Base-by-base conservation (phyloP, 495 filamentous ascomycete species). In the Collariella sp. region DNA sequence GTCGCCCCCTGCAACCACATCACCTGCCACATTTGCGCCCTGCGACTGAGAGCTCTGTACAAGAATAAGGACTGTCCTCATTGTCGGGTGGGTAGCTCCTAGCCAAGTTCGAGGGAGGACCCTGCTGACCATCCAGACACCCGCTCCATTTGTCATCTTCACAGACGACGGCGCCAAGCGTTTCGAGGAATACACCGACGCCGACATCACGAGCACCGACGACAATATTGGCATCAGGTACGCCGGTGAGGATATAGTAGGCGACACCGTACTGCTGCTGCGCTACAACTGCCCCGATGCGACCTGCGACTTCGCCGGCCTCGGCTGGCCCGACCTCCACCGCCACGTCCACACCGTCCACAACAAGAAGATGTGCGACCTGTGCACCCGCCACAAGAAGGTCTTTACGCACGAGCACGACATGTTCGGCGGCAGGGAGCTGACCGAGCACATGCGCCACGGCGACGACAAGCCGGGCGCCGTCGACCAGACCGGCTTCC, bases 331-430 rank as follows among this genome's bases (percentile, higher is more conserved):
- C 12, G 89, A 96, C 63, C 72, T 99, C 54, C 90, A 99, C 68
- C 80, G 86, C 45, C 93, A 99, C 76, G 91, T 96, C 34, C 86
- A 83, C 59, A 75, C 62, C 36, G 79, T 79, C 33, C 93, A 99
- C 73, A 73, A 84, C 55, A 93, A 86, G 70, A 81, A 87, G 63
- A 88, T 99, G 84, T 99, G 93, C 70, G 89, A 96, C 68, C 78
- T 97, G 15, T 99, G 93, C 68, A 91, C 89, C 1, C 72, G 88
- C 35, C 87, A 96, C 70, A 97, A 99, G 73, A 96, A 96, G 58
- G 90, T 96, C 35, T 99, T 99, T 58, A 96, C 93, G 0, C 94
- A 97, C 67, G 93, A 99, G 70, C 93, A 99, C 63, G 88, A 88
- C 20, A 76, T 99, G n/a, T 96, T 96, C 63, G 86, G 87, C 5